Evolutionary conservation across 2,329 filamentous ascomycete genomes (phyloP).

Genomic region (Trichoderma simmonsii): DNA sequence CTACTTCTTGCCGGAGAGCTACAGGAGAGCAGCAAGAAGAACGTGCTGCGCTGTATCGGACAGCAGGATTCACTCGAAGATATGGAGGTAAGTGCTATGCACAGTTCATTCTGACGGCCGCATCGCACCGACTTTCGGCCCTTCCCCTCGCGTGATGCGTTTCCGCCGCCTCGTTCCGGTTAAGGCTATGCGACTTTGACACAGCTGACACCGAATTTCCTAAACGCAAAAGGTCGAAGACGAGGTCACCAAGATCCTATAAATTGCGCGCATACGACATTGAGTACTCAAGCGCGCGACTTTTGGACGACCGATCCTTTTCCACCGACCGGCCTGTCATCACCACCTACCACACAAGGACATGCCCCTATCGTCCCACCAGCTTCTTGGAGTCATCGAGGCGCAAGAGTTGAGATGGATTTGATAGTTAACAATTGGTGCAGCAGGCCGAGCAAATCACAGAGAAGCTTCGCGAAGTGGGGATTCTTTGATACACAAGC

Average conservation of each 20-base stretch:
- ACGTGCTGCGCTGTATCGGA: conserved; percentile 89
- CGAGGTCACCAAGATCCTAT: conserved; percentile 89
- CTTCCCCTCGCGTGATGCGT: conserved; percentile 20
- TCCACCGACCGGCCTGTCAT: not conserved
- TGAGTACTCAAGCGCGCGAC: not conserved
- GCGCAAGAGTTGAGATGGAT: conserved; percentile 27
- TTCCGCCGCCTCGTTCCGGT: not conserved
- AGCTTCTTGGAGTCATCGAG: conserved; percentile 7
- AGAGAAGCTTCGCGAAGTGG: conserved; percentile 29
- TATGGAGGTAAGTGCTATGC: conserved; percentile 80
- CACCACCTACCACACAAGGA: not conserved
- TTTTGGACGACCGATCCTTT: not conserved
- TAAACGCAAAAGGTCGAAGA: conserved; percentile 66
- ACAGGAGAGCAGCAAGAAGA: conserved; percentile 99
- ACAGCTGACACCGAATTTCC: conserved; percentile 31
- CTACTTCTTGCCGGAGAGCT: conserved; percentile 91
- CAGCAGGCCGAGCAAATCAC: conserved; percentile 29
- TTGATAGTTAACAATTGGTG: conserved; percentile 23
- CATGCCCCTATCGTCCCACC: conserved; percentile 1
- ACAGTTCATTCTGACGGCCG: conserved; percentile 21
- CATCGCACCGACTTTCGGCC: conserved; percentile 16
- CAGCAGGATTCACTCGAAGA: conserved; percentile 98
- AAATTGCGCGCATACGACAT: conserved; percentile 34
- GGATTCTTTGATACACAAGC: conserved; percentile 31
- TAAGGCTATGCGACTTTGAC: conserved; percentile 23